phyloP scores from a whole-genome alignment of 345 rosid species.

The Gossypium mustelinum region DNA sequence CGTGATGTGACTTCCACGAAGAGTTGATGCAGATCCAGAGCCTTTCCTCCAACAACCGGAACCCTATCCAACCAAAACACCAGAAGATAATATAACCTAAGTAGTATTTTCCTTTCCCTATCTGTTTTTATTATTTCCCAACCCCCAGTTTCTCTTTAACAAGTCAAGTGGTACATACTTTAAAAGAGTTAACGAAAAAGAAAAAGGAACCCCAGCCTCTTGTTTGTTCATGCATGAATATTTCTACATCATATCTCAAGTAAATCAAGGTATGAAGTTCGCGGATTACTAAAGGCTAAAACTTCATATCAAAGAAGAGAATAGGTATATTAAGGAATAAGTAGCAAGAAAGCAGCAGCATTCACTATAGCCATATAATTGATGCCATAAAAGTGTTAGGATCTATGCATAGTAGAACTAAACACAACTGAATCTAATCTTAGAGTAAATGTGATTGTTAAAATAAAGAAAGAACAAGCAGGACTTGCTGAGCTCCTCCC shows the following conservation, averaged over 20 bases:
- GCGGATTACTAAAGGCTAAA: neutral
- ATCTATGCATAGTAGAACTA: neutral
- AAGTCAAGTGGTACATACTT: neutral
- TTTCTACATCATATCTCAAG: neutral
- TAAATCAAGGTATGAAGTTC: neutral
- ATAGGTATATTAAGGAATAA: neutral
- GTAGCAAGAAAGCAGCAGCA: neutral
- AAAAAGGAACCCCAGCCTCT: neutral
- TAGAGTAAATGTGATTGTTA: neutral
- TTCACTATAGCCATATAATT: neutral
- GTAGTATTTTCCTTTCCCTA: neutral
- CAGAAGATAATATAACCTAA: neutral
- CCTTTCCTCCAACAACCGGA: constrained; percentile 81
- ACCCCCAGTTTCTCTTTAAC: neutral
- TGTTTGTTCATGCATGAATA: neutral
- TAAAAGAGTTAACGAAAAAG: neutral
- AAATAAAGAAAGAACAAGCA: neutral
- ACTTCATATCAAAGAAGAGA: neutral
- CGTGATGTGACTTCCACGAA: constrained; percentile 84
- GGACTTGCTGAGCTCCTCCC: neutral
- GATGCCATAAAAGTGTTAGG: neutral
- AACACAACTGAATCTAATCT: neutral
- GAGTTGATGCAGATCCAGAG: constrained; percentile 75
- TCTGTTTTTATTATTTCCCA: neutral
- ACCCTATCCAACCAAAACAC: constrained; percentile 38